Base-by-base conservation (phyloP, 78 protist species). In the Creolimax fragrantissima region DNA sequence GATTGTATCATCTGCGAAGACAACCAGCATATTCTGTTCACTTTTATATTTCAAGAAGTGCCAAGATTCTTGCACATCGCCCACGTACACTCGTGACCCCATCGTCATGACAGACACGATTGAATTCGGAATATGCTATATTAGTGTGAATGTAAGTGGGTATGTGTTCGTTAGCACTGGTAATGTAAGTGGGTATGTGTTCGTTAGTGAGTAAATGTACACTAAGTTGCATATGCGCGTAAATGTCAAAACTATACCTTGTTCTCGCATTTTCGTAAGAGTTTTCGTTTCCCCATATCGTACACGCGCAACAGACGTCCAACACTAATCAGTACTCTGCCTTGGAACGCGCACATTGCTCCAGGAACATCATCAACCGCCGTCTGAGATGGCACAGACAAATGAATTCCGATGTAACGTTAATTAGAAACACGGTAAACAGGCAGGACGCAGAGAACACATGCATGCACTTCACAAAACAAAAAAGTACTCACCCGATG, bases 1-100 rank as follows among this genome's bases (percentile, higher is more conserved):
- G n/a, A 45, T 24, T 6, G 96, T 83, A 89, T 96, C 98, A 58
- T 97, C 99, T 6, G 99, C 99, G 90, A 97, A 97, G 35, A 97
- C 43, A 47, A 42, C 11, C 58, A 98, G 32, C 45, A 24, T 43
- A 89, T 97, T 97, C 35, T 96, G 95, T 17, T 45, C 42, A 35
- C 47, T 45, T 42, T 84, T 39, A 93, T 98, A 98, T 81, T 88
- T 91, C 36, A 96, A 85, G 43, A 84, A 95, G 89, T 92, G 95
- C 92, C 97, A 43, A 2, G 97, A 94, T 88, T 98, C 98, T 17
- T 93, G 90, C 32, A 95, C 89, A 85, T 98, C 99, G 43, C 96
- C 93, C 11, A 97, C 98, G 3, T 89, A 41, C 58, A 98, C 47
- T 42, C 99, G 93, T 41, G 94, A 93, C 35, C 97, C 98, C 85